These are phyloP conservation scores for Trichoderma simmonsii DNA, from an alignment of 2,329 filamentous ascomycete species.

Conservation along the genomic window DNA sequence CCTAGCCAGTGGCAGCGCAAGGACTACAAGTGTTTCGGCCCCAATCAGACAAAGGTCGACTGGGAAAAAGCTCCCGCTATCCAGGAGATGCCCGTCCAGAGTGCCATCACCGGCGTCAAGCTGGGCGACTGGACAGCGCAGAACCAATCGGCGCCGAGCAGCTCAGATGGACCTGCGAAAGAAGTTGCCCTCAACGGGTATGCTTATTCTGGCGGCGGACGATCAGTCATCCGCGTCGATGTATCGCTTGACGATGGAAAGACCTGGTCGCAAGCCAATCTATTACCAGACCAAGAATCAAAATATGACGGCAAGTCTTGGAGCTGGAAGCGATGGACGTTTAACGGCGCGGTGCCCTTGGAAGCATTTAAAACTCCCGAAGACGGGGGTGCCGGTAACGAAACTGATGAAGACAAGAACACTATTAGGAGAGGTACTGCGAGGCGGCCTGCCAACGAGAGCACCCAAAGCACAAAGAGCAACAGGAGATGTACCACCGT, in stretches of 20 bases:
- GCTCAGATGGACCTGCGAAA: slow-evolving; percentile 19
- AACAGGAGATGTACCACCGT: slow-evolving; percentile 45
- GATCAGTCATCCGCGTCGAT: slow-evolving; percentile 65
- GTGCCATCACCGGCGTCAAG: slow-evolving; percentile 56
- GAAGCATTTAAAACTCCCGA: slow-evolving; percentile 26
- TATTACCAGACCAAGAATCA: slow-evolving; percentile 48
- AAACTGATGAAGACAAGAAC: slow-evolving; percentile 14
- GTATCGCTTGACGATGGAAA: slow-evolving; percentile 61
- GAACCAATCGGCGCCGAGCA: neutral
- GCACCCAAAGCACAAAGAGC: neutral
- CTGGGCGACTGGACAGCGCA: slow-evolving; percentile 37
- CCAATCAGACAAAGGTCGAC: slow-evolving; percentile 57
- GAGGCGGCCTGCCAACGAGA: neutral
- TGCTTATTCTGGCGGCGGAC: slow-evolving; percentile 65
- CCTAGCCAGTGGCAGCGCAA: slow-evolving; percentile 62
- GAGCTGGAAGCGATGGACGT: slow-evolving; percentile 65
- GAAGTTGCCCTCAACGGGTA: slow-evolving; percentile 54
- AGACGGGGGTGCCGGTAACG: neutral
- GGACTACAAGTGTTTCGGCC: slow-evolving; percentile 68
- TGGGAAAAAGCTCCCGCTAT: slow-evolving; percentile 63
- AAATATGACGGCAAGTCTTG: slow-evolving; percentile 49
- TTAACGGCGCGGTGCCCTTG: slow-evolving; percentile 45
- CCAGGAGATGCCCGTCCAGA: slow-evolving; percentile 66
- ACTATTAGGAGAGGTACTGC: slow-evolving; percentile 1
- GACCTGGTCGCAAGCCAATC: slow-evolving; percentile 61